Percentiles rank a stretch among this genome's conserved stretches.
phyloP scores from a whole-genome alignment of 192 early-diverging fungal species.

The Umbelopsis ramanniana region DNA sequence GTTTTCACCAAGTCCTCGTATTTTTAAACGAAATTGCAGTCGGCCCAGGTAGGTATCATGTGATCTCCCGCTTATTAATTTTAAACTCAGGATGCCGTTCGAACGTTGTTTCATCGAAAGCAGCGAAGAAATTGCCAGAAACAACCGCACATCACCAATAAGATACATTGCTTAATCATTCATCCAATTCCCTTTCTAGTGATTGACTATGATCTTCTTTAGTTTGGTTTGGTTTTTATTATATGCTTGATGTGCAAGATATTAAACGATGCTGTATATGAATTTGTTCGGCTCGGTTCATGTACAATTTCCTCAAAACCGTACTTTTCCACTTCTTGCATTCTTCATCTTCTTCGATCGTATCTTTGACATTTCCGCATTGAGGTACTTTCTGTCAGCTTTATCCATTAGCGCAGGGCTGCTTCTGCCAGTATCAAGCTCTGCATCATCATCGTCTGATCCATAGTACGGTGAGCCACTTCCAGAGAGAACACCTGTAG shows the following conservation, averaged over 20 bases:
- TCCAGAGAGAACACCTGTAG: slow-evolving; percentile 3
- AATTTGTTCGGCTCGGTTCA: not conserved
- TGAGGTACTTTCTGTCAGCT: slow-evolving; percentile 9
- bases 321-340: slow-evolving; percentile 11
- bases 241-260: not conserved
- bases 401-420: slow-evolving; percentile 18
- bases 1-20: not conserved
- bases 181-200: too few species aligned
- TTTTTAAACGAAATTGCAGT: not conserved
- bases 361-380: slow-evolving; percentile 19
- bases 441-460: slow-evolving; percentile 8
- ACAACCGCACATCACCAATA: not conserved
- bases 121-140: not conserved
- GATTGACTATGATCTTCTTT: not conserved
- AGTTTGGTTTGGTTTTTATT: too few species aligned
- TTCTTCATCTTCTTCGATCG: slow-evolving; percentile 5
- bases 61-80: too few species aligned
- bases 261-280: not conserved
- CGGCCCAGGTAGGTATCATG: too few species aligned
- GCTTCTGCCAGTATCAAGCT: slow-evolving; percentile 3
- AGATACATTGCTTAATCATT: too few species aligned
- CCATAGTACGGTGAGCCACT: slow-evolving; percentile 15
- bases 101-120: too few species aligned
- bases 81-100: too few species aligned
- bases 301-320: not conserved